Conservation (phyloP, 1,284 basidiomycete genomes). For the Leccinum fallax region DNA sequence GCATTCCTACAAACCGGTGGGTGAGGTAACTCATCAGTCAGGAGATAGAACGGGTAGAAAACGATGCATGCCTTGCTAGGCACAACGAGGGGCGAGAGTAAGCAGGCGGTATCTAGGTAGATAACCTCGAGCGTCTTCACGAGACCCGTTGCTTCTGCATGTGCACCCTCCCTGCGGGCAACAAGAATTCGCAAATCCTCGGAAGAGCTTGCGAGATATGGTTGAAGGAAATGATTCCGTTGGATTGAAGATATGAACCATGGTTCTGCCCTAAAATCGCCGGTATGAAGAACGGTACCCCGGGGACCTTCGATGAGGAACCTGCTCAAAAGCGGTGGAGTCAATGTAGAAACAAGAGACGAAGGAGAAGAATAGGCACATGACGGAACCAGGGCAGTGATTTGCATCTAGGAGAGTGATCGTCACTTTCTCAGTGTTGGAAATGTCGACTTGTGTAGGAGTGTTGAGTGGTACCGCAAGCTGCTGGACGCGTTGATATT, state of each 20-base stretch:
- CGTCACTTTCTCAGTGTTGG: constrained; percentile 57
- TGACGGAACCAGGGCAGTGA: constrained; percentile 91
- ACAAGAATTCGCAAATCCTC: constrained; percentile 30
- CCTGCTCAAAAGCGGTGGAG: constrained; percentile 47
- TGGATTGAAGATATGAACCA: constrained; percentile 71
- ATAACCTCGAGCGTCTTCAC: constrained; percentile 70
- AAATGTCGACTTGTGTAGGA: constrained; percentile 66
- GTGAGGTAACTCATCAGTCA: background rate
- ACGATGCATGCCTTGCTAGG: constrained; percentile 65
- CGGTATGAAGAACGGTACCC: constrained; percentile 85
- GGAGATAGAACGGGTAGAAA: background rate
- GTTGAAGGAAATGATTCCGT: constrained; percentile 69
- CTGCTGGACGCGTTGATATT: constrained; percentile 38
- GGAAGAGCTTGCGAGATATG: constrained; percentile 54
- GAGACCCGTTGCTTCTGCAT: constrained; percentile 20
- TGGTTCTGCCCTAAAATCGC: constrained; percentile 87
- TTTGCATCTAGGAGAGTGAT: constrained; percentile 90
- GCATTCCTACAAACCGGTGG: constrained; percentile 47
- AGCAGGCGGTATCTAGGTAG: constrained; percentile 82
- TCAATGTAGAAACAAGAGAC: background rate
- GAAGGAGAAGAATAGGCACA: constrained; percentile 55
- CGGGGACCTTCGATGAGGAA: constrained; percentile 80
- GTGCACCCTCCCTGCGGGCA: constrained; percentile 31
- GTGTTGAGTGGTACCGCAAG: constrained; percentile 55
- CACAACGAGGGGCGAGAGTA: constrained; percentile 61